phyloP scores from a whole-genome alignment of 345 rosid species.

The Gossypium bickii region DNA sequence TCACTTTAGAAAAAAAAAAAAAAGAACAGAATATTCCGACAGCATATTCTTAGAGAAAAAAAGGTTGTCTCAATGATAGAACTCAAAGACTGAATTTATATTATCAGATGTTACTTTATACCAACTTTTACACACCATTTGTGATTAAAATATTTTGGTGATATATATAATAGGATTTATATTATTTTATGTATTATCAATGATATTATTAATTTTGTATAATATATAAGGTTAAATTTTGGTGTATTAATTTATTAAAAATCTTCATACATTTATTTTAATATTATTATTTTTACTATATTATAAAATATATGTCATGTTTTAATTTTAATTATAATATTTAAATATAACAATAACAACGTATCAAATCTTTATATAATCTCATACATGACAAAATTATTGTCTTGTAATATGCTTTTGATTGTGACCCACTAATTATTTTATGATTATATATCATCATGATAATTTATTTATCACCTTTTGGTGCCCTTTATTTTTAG shows the following conservation, averaged over 20 bases:
- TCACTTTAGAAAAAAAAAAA: not conserved
- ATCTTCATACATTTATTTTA: no score
- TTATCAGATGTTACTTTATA: not conserved
- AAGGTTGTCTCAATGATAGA: not conserved
- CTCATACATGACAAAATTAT: not conserved
- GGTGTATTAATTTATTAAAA: no score
- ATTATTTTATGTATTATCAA: no score
- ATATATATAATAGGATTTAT: no score
- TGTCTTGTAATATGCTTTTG: not conserved
- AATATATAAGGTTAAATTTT: no score
- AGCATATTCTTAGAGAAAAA: not conserved
- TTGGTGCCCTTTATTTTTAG: not conserved
- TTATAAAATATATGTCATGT: no score
- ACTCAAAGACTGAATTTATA: not conserved
- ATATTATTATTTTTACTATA: no score
- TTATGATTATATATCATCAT: not conserved
- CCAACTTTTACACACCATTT: not conserved
- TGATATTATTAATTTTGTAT: no score
- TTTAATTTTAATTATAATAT: no score
- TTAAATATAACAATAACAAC: no score
- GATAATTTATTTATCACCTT: not conserved
- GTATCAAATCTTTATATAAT: not conserved
- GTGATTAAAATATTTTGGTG: not conserved
- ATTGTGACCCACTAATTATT: not conserved
- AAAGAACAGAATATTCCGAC: not conserved